Conservation (phyloP, 2,329 filamentous ascomycete genomes). For the Colletotrichum orbiculare region DNA sequence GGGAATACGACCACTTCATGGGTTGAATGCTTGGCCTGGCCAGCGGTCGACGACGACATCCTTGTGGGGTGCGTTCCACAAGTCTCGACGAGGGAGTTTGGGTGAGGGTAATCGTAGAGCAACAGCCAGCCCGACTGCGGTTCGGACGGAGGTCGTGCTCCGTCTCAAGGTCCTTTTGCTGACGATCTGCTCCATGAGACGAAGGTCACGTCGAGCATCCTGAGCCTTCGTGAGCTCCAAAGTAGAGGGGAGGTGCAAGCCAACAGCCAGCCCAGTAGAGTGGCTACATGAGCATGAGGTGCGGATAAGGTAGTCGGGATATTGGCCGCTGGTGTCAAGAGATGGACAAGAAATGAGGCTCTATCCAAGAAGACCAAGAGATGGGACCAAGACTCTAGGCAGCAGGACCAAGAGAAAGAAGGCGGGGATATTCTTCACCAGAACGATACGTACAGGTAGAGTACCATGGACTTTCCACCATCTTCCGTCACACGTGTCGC, state of each 20-base stretch:
- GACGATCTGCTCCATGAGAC: conserved; percentile 21
- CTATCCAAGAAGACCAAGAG: conserved; percentile 22
- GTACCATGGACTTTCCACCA: no score
- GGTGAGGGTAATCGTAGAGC: conserved; percentile 9
- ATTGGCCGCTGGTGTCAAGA: conserved; percentile 4
- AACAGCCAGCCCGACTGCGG: not conserved
- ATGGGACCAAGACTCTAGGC: conserved; percentile 27
- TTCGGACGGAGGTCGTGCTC: conserved; percentile 29
- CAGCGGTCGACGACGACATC: conserved; percentile 8
- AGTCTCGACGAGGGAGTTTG: conserved; percentile 17
- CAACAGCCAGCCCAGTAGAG: no score
- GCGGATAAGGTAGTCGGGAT: not conserved
- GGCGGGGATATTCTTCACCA: not conserved
- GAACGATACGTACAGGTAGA: no score
- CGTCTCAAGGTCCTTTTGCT: conserved; percentile 7
- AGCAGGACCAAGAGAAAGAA: conserved; percentile 7
- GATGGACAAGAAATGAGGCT: conserved; percentile 33
- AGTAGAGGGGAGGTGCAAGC: no score
- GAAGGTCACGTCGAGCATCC: not conserved
- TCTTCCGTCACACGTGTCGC: conserved; percentile 10
- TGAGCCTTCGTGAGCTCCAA: no score
- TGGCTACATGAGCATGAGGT: no score
- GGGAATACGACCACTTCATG: conserved; percentile 33
- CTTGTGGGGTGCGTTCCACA: conserved; percentile 17
- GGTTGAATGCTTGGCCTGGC: conserved; percentile 24